Evolutionary conservation across 768 basidiomycete genomes (phyloP), one percentile per base, ranked within the genome.

Genomic region (Agaricus subrufescens): DNA sequence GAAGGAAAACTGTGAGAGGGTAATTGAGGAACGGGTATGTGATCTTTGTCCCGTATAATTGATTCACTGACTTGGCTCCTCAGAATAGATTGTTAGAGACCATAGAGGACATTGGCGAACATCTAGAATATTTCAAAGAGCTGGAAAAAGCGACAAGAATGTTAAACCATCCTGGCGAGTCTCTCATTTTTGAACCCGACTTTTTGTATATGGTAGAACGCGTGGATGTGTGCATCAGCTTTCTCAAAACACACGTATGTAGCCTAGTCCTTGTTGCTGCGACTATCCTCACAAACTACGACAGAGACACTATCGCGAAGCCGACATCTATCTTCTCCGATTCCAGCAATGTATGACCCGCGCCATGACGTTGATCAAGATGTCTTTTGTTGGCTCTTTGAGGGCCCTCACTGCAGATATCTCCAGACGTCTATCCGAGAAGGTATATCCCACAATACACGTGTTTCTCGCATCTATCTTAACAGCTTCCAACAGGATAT

Each of bases 321-420:
- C 94, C 7, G 94, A 98, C 63, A 76, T 99, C 19, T 98, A 97
- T 68, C 75, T 97, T n/a, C 79, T 99, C 30, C 86, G 97, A 25
- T 98, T 95, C 71, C 96, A 97, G 65, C 97, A 99, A 70, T 99
- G 97, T 68, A 89, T 98, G 83, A 97, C 94, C 0, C 85, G 97
- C 27, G 90, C 93, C 9, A 98, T 98, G 96, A 98, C 95, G 0
- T 80, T 99, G 44, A 92, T 98, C 74, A 96, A 91, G 71, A 95
- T 98, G 85, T 94, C 89, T 71, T 98, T 97, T 64, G 86, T 96
- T 5, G 88, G 87, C 4, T 88, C 90, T 7, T 75, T 98, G 5
- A 80, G 88, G 40, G 85, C 88, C 0, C 77, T 97, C 10, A 84
- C 89, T 1, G 73, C 81, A 3, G 96, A 98, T 62, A 81, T 96